phyloP scores from a whole-genome alignment of 768 basidiomycete species.

The Boletales sp. region DNA sequence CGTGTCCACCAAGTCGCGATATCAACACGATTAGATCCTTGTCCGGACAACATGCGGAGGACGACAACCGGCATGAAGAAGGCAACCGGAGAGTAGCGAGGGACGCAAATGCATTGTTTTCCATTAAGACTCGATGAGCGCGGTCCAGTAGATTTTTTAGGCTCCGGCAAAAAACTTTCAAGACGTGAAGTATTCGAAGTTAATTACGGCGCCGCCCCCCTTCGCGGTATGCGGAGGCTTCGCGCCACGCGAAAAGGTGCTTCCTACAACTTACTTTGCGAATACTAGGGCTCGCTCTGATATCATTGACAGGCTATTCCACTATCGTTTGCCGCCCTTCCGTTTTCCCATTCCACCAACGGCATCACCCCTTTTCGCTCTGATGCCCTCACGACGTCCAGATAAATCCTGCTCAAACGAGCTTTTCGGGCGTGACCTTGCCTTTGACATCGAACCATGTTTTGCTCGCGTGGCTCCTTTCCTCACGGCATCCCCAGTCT shows the following conservation, averaged over 20 bases:
- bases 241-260: constrained; percentile 28
- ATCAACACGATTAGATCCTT: constrained; percentile 74
- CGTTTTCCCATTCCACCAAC: constrained; percentile 53
- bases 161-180: constrained; percentile 7
- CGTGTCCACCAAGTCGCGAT: constrained; percentile 62
- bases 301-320: background rate
- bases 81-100: constrained; percentile 58
- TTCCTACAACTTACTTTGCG: constrained; percentile 18
- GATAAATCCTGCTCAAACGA: constrained; percentile 63
- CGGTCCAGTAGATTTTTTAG: background rate
- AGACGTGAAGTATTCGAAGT: constrained; percentile 15
- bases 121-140: constrained; percentile 28
- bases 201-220: constrained; percentile 9
- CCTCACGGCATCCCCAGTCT: constrained; percentile 60
- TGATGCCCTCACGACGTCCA: constrained; percentile 51
- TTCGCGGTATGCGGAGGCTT: constrained; percentile 21
- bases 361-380: constrained; percentile 60
- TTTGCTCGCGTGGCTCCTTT: constrained; percentile 32
- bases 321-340: constrained; percentile 35
- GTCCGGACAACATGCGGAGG: constrained; percentile 77
- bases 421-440: constrained; percentile 30
- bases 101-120: constrained; percentile 46
- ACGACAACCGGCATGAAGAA: constrained; percentile 52
- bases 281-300: background rate
- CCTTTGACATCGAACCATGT: constrained; percentile 32